These are phyloP conservation scores for Beauveria sp. DNA, from an alignment of 2,329 filamentous ascomycete species.

Conservation along the genomic window DNA sequence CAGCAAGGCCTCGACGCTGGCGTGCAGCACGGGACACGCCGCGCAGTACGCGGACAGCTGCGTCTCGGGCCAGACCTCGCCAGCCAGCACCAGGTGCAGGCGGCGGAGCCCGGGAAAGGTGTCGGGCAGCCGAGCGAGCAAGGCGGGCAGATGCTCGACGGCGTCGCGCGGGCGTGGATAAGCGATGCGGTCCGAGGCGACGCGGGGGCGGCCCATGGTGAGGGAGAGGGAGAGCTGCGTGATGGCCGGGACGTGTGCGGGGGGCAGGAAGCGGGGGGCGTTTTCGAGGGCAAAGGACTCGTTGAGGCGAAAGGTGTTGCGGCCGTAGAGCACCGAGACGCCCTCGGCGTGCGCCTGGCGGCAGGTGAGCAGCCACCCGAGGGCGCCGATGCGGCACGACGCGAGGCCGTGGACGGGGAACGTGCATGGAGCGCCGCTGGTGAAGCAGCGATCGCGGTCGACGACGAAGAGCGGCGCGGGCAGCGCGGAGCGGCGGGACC, in stretches of 20 bases:
- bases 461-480: slow-evolving; percentile 3
- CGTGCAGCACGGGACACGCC: background rate
- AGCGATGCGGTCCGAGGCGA: background rate
- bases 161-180: slow-evolving; percentile 6
- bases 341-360: slow-evolving; percentile 4
- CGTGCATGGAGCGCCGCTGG: background rate
- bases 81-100: slow-evolving; percentile 3
- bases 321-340: slow-evolving; percentile 5
- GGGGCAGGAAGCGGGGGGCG: background rate
- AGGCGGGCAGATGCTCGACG: background rate
- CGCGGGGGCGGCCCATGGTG: background rate
- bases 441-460: slow-evolving; percentile 7
- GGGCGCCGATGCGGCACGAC: background rate
- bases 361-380: slow-evolving; percentile 9
- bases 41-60: background rate
- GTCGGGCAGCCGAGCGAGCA: background rate
- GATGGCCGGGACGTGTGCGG: background rate
- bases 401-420: background rate
- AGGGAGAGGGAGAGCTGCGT: slow-evolving; percentile 1
- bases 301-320: slow-evolving; percentile 5
- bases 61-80: slow-evolving; percentile 1
- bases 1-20: background rate
- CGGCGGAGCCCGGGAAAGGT: background rate
- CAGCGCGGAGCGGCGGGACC: background rate
- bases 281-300: slow-evolving; percentile 8